Percentiles rank a stretch among this genome's conserved stretches.
These are phyloP conservation scores for Penicillium canescens DNA, from an alignment of 495 filamentous ascomycete species.

Conservation along the genomic window DNA sequence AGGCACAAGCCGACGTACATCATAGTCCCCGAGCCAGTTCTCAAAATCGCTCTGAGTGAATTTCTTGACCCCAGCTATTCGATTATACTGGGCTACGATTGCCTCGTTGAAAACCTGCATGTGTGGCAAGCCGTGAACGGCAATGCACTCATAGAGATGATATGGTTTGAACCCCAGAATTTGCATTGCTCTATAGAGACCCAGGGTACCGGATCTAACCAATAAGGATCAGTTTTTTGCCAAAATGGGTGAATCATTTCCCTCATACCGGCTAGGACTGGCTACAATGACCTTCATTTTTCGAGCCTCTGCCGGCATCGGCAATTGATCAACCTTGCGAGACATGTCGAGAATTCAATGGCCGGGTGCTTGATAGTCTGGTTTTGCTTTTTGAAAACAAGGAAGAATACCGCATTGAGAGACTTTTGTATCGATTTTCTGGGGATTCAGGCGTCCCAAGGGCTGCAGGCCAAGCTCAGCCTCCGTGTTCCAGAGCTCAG, in stretches of 20 bases:
- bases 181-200: constrained; percentile 20
- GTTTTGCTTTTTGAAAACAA: too few species aligned
- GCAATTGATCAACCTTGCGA: constrained; percentile 15
- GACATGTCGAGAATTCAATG: constrained; percentile 6
- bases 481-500: too few species aligned
- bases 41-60: constrained; percentile 17
- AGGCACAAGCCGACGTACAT: constrained; percentile 9
- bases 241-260: background rate
- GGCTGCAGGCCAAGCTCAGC: too few species aligned
- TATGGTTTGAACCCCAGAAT: constrained; percentile 25
- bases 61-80: constrained; percentile 16
- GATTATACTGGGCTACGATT: constrained; percentile 14
- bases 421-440: too few species aligned
- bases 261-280: constrained; percentile 23
- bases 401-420: too few species aligned
- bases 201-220: constrained; percentile 23
- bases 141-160: constrained; percentile 20
- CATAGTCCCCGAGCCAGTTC: constrained; percentile 22
- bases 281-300: constrained; percentile 22
- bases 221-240: background rate
- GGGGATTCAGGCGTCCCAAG: too few species aligned
- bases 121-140: constrained; percentile 7
- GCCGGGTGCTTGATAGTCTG: too few species aligned
- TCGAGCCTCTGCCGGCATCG: constrained; percentile 7
- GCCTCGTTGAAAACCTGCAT: constrained; percentile 21